Evolutionary conservation across 2,329 filamentous ascomycete genomes (phyloP), one percentile per base, ranked within the genome.

Genomic region (Lojkania enalia): DNA sequence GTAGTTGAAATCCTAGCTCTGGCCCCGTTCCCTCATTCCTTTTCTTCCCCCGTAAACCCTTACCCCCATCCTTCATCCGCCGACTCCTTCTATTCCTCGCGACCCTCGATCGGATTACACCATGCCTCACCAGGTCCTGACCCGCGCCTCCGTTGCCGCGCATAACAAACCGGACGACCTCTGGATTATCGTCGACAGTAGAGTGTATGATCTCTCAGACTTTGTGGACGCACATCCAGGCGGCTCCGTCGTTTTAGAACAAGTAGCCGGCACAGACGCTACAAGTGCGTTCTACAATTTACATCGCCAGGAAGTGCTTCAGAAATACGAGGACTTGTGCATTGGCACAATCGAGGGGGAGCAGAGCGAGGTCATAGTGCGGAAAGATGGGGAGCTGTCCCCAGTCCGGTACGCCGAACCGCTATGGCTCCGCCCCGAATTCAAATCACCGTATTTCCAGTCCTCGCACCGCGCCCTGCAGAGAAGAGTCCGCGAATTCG

Each of bases 201-300:
- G 85, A 61, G 88, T 95, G 64, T 95, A 95, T 76, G 88, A 95
- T 71, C 79, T 91, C 11, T 85, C 85, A 49, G 88, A 95, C 55
- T 95, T 95, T 69, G 71, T 90, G 57, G 87, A 94, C 64, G 88
- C 87, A 16, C 90, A 95, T 62, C 90, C 90, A 0, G 89, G 89
- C 57, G 90, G 89, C 60, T 83, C 85, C 60, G 84, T 87, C 32
- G 89, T 95, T 18, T 81, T 95, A 27, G 79, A 81, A 42, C 88
- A 95, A 71, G 82, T 92, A 36, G 90, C 87, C 20, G 90, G 90
- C 51, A 80, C 83, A 55, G 90, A 95, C 64, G 88, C 89, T 39
- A 95, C 90, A 2, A 74, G 79, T 25, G 86, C 86, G 44, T 95
- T 95, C 72, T 95, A 95, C 81, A 95, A 95, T 75, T 83, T 96